Evolutionary conservation across 306 rosid species (phyloP), one percentile per base, ranked within the genome.

Genomic region (Sesbania bispinosa): DNA sequence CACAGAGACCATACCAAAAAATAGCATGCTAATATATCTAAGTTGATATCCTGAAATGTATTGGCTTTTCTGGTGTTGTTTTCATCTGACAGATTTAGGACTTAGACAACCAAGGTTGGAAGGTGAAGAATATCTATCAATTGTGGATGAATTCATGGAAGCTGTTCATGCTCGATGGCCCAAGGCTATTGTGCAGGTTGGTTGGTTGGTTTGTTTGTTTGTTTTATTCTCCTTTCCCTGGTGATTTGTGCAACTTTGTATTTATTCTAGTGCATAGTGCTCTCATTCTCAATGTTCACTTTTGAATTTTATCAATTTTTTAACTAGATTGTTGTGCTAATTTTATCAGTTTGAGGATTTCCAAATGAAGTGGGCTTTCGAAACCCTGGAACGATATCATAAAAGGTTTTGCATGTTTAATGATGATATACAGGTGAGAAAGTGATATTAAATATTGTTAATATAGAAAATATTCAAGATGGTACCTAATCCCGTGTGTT

Each of bases 341-440:
- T 63, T 76, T 53, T 41, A 21, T 77, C 89, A 95, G 99, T 95
- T 95, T 79, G 99, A 95, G 84, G 99, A 95, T 85, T 95, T 95
- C 78, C 99, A 95, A 89, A 89, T 91, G 95, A 95, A 95, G 81
- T 95, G 99, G 99, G 99, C 99, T 55, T 95, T 95, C 69, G 96
- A 88, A 86, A 95, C 99, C 27, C 87, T 95, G 71, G 86, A 95
- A 77, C 90, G 97, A 15, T 95, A 95, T 80, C 96, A 92, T 51
- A 91, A 79, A 75, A 91, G 73, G 86, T 95, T 89, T 83, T 95
- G 99, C 85, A 95, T 88, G 87, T 95, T 95, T 82, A 95, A 95
- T 84, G 99, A 95, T 85, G 99, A 95, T 73, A 87, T 95, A 82
- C 99, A 95, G 89, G 99, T 95, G 75, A 84, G 76, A 78, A 64